These are phyloP conservation scores for Silene latifolia DNA, from an alignment of 148 eudicot genomes.

Conservation along the genomic window DNA sequence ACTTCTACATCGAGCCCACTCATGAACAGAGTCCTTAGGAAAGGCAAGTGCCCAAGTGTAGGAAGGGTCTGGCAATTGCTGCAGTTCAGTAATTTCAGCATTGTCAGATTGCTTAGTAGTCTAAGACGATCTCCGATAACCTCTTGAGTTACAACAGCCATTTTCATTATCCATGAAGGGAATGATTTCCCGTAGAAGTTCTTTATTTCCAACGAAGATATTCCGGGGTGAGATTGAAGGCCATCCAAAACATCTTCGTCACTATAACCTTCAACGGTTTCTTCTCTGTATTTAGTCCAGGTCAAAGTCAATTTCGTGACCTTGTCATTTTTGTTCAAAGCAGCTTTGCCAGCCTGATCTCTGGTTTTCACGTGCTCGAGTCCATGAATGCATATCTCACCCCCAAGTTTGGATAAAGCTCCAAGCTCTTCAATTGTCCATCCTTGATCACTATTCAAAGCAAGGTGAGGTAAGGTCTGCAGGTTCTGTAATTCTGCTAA, in stretches of 20 bases:
- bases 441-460: conserved; percentile 5
- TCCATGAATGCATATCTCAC: not conserved
- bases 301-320: not conserved
- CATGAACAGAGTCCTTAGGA: not conserved
- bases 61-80: conserved; percentile 9
- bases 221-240: not conserved
- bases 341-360: conserved; percentile 10
- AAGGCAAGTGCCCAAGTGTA: not conserved
- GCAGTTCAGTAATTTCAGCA: not conserved
- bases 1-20: not conserved
- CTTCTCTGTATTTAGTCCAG: not conserved
- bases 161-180: conserved; percentile 9
- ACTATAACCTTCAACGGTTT: not conserved
- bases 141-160: not conserved
- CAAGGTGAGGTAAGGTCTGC: conserved; percentile 12
- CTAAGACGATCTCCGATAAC: not conserved
- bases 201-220: not conserved
- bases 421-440: conserved; percentile 15
- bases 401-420: not conserved
- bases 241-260: conserved; percentile 10
- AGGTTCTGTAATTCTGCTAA: not conserved
- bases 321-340: not conserved
- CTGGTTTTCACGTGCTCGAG: conserved; percentile 8
- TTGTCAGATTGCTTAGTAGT: not conserved
- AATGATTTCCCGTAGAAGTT: not conserved